Base-by-base conservation (phyloP, 2,329 filamentous ascomycete genomes). In the Diaporthe capsici region DNA sequence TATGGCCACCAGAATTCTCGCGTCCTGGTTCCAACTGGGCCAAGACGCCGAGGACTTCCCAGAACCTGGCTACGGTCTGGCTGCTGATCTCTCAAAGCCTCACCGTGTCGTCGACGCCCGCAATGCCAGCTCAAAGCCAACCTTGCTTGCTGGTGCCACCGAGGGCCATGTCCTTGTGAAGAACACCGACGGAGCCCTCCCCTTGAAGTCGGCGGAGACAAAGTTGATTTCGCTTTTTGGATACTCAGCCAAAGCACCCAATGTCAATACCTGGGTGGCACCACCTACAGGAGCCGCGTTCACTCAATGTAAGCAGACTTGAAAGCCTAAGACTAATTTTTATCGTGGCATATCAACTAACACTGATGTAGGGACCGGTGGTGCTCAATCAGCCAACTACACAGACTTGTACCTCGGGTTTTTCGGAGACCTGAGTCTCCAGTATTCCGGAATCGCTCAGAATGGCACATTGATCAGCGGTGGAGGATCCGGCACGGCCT, bases 161-260 rank as follows among this genome's bases (percentile, higher is more conserved):
- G 91, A 92, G 79, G 91, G 92, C 4, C 90, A 92, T 73, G 91
- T 93, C 1, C 85, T 93, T 0, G 86, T 93, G 42, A 93, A 93
- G 81, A 93, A 93, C 80, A 83, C 80, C 44, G 88, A 89, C 57
- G 85, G 84, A 13, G 84, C 89, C 0, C 85, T 93, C 0, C 91
- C 91, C 0, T 81, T 93, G 0, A 85, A 85, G 10, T 82, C 65
- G 8, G 7, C 31, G 0, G 65, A 86, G 10, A 87, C 87, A 1
- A 83, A 85, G 76, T 79, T 89, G 76, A 78, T 94, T 55, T 90
- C 91, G 0, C 78, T 93, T 17, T 92, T 90, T 78, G 90, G 91
- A 37, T 93, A 93, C 80, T 92, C 92, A 12, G 89, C 87, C 49
- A 86, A 84, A 65, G 85, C 83, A 12, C 86, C 88, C 0, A 86